Evolutionary conservation across 768 basidiomycete species (phyloP).

Genomic region (Amanita muscaria): DNA sequence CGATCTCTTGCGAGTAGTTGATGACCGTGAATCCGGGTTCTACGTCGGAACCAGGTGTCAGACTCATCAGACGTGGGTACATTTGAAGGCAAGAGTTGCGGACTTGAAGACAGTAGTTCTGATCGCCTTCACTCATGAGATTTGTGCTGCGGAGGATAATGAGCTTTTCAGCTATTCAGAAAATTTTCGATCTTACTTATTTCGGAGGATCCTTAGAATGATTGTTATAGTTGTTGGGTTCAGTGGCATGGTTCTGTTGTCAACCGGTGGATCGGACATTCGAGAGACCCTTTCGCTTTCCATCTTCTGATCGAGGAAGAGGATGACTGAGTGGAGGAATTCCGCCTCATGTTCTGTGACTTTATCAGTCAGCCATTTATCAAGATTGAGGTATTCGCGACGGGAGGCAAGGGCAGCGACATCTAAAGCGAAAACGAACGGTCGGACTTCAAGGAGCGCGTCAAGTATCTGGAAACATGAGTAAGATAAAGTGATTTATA

Average conservation of each 20-base stretch:
- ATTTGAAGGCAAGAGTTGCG: constrained; percentile 90
- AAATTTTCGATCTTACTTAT: constrained; percentile 44
- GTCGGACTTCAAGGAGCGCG: constrained; percentile 81
- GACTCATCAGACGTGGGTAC: constrained; percentile 92
- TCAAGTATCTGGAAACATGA: constrained; percentile 66
- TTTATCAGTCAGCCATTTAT: constrained; percentile 93
- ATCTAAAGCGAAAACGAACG: constrained; percentile 86
- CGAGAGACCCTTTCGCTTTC: constrained; percentile 74
- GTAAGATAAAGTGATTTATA: background rate
- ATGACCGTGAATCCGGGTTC: constrained; percentile 91
- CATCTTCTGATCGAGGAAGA: constrained; percentile 90
- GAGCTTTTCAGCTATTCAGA: background rate
- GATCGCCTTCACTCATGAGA: constrained; percentile 68
- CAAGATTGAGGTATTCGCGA: constrained; percentile 88
- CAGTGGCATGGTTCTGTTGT: constrained; percentile 79
- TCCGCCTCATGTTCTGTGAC: constrained; percentile 74
- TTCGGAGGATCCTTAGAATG: constrained; percentile 82
- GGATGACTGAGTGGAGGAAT: constrained; percentile 80
- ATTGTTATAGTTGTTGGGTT: constrained; percentile 85
- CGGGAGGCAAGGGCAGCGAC: constrained; percentile 90
- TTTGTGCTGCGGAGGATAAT: constrained; percentile 40
- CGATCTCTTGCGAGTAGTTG: constrained; percentile 80
- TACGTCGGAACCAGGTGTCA: constrained; percentile 74
- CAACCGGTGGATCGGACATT: constrained; percentile 68
- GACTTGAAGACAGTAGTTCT: constrained; percentile 83